Base-by-base conservation (phyloP, 768 basidiomycete species). In the Mrakia gelida region DNA sequence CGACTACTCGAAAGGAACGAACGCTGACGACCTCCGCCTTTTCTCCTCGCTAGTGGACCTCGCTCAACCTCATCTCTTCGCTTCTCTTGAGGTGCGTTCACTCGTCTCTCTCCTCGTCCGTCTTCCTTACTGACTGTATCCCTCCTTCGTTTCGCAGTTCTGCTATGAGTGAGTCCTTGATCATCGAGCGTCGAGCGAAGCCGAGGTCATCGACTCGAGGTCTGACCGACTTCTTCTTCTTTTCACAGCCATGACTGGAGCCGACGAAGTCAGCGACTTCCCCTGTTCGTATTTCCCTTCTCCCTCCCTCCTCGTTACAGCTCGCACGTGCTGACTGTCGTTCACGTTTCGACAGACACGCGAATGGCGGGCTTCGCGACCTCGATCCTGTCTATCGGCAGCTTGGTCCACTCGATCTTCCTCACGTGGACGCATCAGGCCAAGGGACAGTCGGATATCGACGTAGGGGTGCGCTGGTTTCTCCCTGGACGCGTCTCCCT, bases 381-480 rank as follows among this genome's bases (percentile, higher is more conserved):
- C 13, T 65, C 63, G 8, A 65, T 65, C 26, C 34, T 65, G 2
- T 65, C 63, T 3, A 65, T 65, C 32, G 63, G 63, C 3, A 28
- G n/a, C 28, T 26, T 65, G 26, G 63, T 65, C 13, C 63, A 65
- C 32, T 65, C 63, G 11, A 65, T 65, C 63, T 65, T 65, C 34
- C 63, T 65, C 30, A 65, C 63, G 2, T 65, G 63, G 63, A 65
- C 63, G 5, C 63, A 65, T 38, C 63, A 65, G 9, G 63, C 63
- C 0, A 38, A 65, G 32, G 63, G 63, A 5, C 63, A 65, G 32
- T 28, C 63, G 16, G 34, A 65, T 23, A 65, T 34, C 32, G 63
- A 65, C 32, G 63, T 65, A 6, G 63, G 63, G 7, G 63, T 65
- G 63, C 38, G 63, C 32, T 38, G 7, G 11, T 38, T 0, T 62